Evolutionary conservation across 2,329 filamentous ascomycete species (phyloP), one percentile per base, ranked within the genome.

Genomic region (Tolypocladium cylindrosporum): DNA sequence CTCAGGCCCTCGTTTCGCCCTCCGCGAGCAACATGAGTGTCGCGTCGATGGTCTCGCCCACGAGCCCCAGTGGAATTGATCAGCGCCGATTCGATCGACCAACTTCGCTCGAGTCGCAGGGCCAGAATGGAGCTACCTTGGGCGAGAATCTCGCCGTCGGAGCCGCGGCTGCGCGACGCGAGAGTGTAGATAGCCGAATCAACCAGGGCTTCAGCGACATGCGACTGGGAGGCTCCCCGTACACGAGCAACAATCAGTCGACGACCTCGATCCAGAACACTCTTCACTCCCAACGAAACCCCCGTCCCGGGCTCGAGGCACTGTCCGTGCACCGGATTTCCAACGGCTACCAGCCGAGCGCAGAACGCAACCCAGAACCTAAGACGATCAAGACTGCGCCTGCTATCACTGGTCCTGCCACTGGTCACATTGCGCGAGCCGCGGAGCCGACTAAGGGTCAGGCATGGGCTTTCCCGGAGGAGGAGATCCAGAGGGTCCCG

Each of bases 401-500:
- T 6, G 84, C 88, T 10, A 93, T 93, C 65, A 90, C 87, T 34
- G 88, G 88, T 63, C 88, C 77, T 61, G 87, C 78, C 63, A 85
- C 76, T 56, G 82, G 79, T 72, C 83, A 76, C 67, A 89, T 80
- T 75, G 87, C 83, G 67, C 86, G 77, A 64, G 89, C 89, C 43
- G 86, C 88, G 37, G 87, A 90, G 69, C 89, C 89, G 6, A 92
- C 88, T 13, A 91, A 91, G 71, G 89, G 89, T 68, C 89, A 88
- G 69, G 87, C 89, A 5, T 93, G 89, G 89, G 89, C 89, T 63
- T 92, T 92, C 64, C 89, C 89, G 1, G 89, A 90, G 67, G 84
- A 88, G 57, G 82, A 86, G 56, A 84, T 88, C 3, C 78, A 82
- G 59, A 73, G 79, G 57, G 67, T 79, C 16, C 61, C 62, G 68